phyloP scores from a whole-genome alignment of 371 early-diverging fungal species.

The Rhizomucor miehei region DNA sequence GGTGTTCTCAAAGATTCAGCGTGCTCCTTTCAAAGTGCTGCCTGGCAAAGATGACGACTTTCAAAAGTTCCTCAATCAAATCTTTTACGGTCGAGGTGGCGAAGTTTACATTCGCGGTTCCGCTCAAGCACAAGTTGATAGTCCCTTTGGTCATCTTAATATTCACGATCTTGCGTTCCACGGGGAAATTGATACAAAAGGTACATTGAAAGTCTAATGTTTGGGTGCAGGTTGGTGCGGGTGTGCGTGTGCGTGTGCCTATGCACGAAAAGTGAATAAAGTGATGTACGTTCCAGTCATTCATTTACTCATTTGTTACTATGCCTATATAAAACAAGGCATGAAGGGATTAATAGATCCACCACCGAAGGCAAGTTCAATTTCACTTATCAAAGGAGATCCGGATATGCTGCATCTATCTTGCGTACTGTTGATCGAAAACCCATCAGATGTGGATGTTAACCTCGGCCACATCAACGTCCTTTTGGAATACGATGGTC shows the following conservation, averaged over 20 bases:
- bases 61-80: slow-evolving; percentile 25
- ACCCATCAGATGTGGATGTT: slow-evolving; percentile 39
- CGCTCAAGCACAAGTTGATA: slow-evolving; percentile 33
- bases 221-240: neutral
- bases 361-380: slow-evolving; percentile 30
- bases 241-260: too few species aligned
- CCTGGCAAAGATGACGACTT: slow-evolving; percentile 43
- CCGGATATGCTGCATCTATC: slow-evolving; percentile 25
- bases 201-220: slow-evolving; percentile 11
- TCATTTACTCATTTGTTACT: neutral
- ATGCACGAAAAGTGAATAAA: too few species aligned
- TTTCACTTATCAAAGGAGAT: slow-evolving; percentile 27
- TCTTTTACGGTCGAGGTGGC: slow-evolving; percentile 14
- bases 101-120: slow-evolving; percentile 37
- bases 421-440: slow-evolving; percentile 25
- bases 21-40: slow-evolving; percentile 37
- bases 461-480: slow-evolving; percentile 33
- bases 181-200: slow-evolving; percentile 41
- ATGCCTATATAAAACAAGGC: slow-evolving; percentile 15
- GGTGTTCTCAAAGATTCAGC: slow-evolving; percentile 25
- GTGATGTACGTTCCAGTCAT: neutral
- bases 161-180: slow-evolving; percentile 37
- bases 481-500: slow-evolving; percentile 21
- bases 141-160: slow-evolving; percentile 37
- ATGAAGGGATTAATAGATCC: slow-evolving; percentile 43